Conservation (phyloP, 352 stramenopile species). For the Pythium brassicae region DNA sequence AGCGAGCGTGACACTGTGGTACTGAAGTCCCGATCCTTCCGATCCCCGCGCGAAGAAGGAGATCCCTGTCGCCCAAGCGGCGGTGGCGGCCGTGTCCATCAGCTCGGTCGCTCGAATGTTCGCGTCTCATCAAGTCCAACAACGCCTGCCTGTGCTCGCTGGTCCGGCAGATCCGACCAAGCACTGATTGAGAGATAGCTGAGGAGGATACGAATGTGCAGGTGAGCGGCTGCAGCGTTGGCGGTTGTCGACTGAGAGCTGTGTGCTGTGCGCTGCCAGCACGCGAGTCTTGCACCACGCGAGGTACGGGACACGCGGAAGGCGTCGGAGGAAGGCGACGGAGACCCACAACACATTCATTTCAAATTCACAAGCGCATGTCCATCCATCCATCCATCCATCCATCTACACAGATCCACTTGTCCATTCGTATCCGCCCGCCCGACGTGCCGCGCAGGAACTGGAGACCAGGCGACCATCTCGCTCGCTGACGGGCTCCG, state of each 20-base stretch:
- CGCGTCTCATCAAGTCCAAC: slow-evolving; percentile 1
- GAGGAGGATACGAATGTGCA: too few relatives aligned
- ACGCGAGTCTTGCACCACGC: too few relatives aligned
- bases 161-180: too few relatives aligned
- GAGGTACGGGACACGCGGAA: too few relatives aligned
- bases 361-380: neutral
- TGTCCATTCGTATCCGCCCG: neutral
- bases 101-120: neutral
- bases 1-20: neutral
- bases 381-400: neutral
- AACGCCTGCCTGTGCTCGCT: too few relatives aligned
- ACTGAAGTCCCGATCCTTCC: slow-evolving; percentile 4
- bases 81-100: neutral
- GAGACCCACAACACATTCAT: neutral
- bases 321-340: too few relatives aligned
- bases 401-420: neutral
- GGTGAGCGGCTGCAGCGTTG: too few relatives aligned
- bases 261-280: too few relatives aligned
- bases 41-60: slow-evolving; percentile 2
- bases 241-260: too few relatives aligned
- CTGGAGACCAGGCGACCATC: neutral
- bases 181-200: too few relatives aligned
- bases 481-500: neutral
- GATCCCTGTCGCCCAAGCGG: neutral
- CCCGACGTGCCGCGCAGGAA: neutral